Percentiles rank a stretch among this genome's conserved stretches.
Evolutionary conservation across 805 yeast species (phyloP).

Genomic region (Hanseniaspora thailandica): DNA sequence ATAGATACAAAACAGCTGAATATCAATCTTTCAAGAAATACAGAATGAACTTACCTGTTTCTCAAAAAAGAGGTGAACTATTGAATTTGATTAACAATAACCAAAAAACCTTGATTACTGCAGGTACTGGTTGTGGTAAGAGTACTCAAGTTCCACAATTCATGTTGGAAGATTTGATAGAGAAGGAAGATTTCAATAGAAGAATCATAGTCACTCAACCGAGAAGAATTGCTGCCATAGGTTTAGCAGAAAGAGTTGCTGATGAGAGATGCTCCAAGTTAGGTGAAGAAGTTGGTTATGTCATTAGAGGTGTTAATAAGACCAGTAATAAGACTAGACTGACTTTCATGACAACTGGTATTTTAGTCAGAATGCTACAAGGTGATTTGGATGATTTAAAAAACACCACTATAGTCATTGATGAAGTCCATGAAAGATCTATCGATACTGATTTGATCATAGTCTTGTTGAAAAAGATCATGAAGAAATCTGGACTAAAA

Average conservation of each 20-base stretch:
- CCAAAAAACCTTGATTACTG: constrained; percentile 70
- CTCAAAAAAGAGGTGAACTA: constrained; percentile 52
- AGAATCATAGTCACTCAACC: constrained; percentile 86
- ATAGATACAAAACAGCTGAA: constrained; percentile 26
- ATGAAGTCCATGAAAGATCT: constrained; percentile 95
- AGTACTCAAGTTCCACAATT: constrained; percentile 92
- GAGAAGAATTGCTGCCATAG: constrained; percentile 87
- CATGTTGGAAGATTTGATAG: constrained; percentile 54
- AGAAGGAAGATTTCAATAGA: constrained; percentile 35
- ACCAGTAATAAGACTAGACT: constrained; percentile 51
- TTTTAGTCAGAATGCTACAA: constrained; percentile 74
- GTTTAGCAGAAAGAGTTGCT: constrained; percentile 83
- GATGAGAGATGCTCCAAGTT: constrained; percentile 50
- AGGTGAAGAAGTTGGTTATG: constrained; percentile 68
- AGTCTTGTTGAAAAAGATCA: constrained; percentile 57
- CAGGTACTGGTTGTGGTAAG: constrained; percentile 97
- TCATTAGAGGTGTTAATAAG: constrained; percentile 80
- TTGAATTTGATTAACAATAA: constrained; percentile 44
- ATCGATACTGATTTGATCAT: constrained; percentile 78
- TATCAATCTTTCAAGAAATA: constrained; percentile 33
- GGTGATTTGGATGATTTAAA: constrained; percentile 34
- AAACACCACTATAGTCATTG: constrained; percentile 60
- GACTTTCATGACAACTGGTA: constrained; percentile 89
- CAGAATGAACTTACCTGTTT: constrained; percentile 68
- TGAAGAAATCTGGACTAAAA: constrained; percentile 39